A percentile compares a stretch with the other conserved stretches of the same genome.
These are phyloP conservation scores for Dissophora globulifera DNA, from an alignment of 192 early-diverging fungal genomes.

Conservation along the genomic window DNA sequence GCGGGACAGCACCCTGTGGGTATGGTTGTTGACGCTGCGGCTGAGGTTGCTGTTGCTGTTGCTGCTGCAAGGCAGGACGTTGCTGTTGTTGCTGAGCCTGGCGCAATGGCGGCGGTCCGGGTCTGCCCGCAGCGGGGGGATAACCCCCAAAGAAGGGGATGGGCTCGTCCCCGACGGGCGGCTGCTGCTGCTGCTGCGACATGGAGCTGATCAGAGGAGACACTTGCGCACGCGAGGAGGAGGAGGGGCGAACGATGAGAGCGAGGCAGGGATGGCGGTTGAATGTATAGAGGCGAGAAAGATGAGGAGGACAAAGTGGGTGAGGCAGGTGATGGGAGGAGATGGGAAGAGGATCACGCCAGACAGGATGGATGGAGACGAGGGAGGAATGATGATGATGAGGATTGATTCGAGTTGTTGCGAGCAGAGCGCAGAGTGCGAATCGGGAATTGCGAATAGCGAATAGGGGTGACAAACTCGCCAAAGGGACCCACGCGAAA, in stretches of 20 bases:
- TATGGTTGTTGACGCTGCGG: conserved; percentile 4
- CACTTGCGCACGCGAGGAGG: not conserved
- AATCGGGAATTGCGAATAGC: not conserved
- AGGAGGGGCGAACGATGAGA: not conserved
- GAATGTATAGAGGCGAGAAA: too few relatives aligned
- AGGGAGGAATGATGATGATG: conserved; percentile 1
- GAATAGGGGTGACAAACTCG: too few relatives aligned
- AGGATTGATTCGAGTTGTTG: not conserved
- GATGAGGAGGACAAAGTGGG: too few relatives aligned
- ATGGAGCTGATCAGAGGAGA: not conserved
- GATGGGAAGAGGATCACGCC: too few relatives aligned
- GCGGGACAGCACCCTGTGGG: not conserved
- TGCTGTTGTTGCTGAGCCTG: too few relatives aligned
- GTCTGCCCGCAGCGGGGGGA: conserved; percentile 14
- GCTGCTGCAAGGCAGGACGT: too few relatives aligned
- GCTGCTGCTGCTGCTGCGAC: conserved; percentile 25
- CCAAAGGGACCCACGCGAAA: not conserved
- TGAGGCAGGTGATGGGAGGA: too few relatives aligned
- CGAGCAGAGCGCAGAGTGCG: not conserved
- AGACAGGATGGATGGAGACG: not conserved
- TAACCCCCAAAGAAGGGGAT: conserved; percentile 50
- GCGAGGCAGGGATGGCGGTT: not conserved
- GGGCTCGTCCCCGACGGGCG: conserved; percentile 34
- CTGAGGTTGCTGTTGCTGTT: conserved; percentile 19
- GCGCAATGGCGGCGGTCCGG: conserved; percentile 6